Conservation (phyloP, 768 basidiomycete genomes). For the Leccinum incarnatum region DNA sequence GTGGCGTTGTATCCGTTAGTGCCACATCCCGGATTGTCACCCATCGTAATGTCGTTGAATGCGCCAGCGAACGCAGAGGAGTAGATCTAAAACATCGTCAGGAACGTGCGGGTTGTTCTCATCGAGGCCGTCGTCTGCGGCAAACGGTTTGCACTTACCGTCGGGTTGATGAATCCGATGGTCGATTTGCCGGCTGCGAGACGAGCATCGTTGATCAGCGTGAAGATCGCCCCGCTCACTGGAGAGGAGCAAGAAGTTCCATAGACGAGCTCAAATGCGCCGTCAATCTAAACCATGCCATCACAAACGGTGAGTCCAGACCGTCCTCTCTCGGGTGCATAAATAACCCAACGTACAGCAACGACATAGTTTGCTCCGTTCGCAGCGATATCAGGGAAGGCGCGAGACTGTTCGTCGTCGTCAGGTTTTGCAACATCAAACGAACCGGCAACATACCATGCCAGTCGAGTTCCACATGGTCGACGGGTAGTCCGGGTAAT, state of each 20-base stretch:
- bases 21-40: constrained; percentile 28
- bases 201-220: constrained; percentile 38
- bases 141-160: constrained; percentile 31
- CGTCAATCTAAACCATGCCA: constrained; percentile 28
- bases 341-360: constrained; percentile 8
- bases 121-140: too few species aligned
- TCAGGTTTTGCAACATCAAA: constrained; percentile 29
- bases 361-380: constrained; percentile 35
- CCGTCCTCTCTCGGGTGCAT: neutral
- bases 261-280: constrained; percentile 30
- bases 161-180: constrained; percentile 45
- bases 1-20: constrained; percentile 27
- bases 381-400: constrained; percentile 36
- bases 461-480: constrained; percentile 29
- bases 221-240: constrained; percentile 31
- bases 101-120: neutral
- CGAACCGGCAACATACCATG: constrained; percentile 13
- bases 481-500: constrained; percentile 25
- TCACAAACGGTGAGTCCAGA: neutral
- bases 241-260: constrained; percentile 38
- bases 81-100: constrained; percentile 18
- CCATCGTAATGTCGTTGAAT: constrained; percentile 23
- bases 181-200: constrained; percentile 31
- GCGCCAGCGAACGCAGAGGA: constrained; percentile 9
- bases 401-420: constrained; percentile 31